These are phyloP conservation scores for Anisogramma anomala DNA, from an alignment of 2,329 filamentous ascomycete genomes.

Conservation along the genomic window DNA sequence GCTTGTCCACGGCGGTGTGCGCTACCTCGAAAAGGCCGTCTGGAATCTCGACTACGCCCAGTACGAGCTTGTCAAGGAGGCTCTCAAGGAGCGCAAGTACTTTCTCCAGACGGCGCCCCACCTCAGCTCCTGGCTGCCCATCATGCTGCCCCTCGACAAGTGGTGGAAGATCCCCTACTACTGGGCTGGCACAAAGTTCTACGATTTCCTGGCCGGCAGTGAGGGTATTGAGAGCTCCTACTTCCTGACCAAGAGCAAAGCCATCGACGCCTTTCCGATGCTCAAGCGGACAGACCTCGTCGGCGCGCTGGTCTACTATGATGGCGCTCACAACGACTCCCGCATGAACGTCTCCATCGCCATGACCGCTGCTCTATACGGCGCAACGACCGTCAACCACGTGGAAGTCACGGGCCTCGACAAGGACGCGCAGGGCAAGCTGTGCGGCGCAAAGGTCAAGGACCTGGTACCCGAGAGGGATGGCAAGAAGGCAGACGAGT, in stretches of 20 bases:
- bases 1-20: slow-evolving; percentile 72
- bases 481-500: slow-evolving; percentile 42
- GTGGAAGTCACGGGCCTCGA: slow-evolving; percentile 64
- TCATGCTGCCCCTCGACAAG: slow-evolving; percentile 70
- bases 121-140: slow-evolving; percentile 68
- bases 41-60: slow-evolving; percentile 79
- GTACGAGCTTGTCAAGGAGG: slow-evolving; percentile 70
- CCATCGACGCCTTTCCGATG: slow-evolving; percentile 68
- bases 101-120: slow-evolving; percentile 76
- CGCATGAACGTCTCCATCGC: slow-evolving; percentile 79
- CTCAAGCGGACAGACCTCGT: slow-evolving; percentile 61
- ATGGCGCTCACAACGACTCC: slow-evolving; percentile 78
- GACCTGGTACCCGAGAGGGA: slow-evolving; percentile 48
- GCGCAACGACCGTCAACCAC: slow-evolving; percentile 70
- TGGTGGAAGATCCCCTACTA: slow-evolving; percentile 77
- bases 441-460: slow-evolving; percentile 57
- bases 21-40: slow-evolving; percentile 77
- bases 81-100: slow-evolving; percentile 69
- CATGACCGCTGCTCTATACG: slow-evolving; percentile 69
- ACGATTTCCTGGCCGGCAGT: slow-evolving; percentile 69
- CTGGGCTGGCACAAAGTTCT: slow-evolving; percentile 61
- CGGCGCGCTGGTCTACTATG: slow-evolving; percentile 75
- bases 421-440: slow-evolving; percentile 57
- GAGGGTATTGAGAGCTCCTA: slow-evolving; percentile 78
- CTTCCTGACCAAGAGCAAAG: slow-evolving; percentile 66